A percentile compares a stretch with the other conserved stretches of the same genome.
Conservation (phyloP, 352 stramenopile species). For the Globisporangium cystogenes region DNA sequence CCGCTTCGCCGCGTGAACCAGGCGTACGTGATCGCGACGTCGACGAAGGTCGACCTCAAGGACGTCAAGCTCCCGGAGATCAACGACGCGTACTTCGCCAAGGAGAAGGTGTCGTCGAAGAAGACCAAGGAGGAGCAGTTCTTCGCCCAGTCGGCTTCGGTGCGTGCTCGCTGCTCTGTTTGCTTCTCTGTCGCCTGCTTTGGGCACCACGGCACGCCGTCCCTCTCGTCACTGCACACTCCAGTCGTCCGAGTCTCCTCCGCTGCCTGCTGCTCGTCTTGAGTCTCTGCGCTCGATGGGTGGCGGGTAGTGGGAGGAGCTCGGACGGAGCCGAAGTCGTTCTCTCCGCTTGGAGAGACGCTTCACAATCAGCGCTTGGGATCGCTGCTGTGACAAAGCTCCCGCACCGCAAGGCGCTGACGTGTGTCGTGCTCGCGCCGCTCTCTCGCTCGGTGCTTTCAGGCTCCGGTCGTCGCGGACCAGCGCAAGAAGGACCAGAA, state of each 20-base stretch:
- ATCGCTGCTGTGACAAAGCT: constrained; percentile 89
- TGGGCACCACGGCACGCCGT: constrained; percentile 2
- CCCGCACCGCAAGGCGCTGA: constrained; percentile 32
- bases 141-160: constrained; percentile 90
- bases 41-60: constrained; percentile 95
- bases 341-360: not conserved
- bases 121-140: constrained; percentile 97
- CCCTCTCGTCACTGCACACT: constrained; percentile 14
- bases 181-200: not conserved
- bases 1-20: constrained; percentile 98
- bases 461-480: constrained; percentile 93
- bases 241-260: not conserved
- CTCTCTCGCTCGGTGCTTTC: not conserved
- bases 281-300: not conserved
- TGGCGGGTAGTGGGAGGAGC: not conserved
- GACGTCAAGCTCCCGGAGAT: constrained; percentile 92
- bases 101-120: constrained; percentile 85
- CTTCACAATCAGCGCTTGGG: constrained; percentile 79
- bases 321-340: constrained; percentile 7
- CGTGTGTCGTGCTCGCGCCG: constrained; percentile 23
- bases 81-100: constrained; percentile 97
- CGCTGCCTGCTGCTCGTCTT: not conserved
- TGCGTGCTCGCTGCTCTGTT: constrained; percentile 31
- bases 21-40: constrained; percentile 98
- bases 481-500: constrained; percentile 99